phyloP scores from a whole-genome alignment of 352 stramenopile genomes.

The Globisporangium cystogenes region DNA sequence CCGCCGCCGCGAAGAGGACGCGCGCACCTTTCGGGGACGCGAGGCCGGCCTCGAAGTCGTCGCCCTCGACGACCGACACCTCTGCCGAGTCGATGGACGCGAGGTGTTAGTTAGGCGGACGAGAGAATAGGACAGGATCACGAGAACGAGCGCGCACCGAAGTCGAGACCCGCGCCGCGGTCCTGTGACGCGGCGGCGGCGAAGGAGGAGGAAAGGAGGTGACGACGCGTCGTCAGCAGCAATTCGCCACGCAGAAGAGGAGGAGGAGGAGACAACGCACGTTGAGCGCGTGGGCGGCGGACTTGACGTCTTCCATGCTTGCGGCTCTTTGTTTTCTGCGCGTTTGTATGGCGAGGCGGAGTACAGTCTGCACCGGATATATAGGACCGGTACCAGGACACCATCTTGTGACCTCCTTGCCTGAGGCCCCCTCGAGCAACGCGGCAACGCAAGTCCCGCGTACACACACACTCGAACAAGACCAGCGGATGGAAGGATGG shows the following conservation, averaged over 20 bases:
- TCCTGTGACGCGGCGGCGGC: constrained; percentile 27
- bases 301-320: constrained; percentile 38
- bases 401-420: background rate
- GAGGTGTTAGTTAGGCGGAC: background rate
- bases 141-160: too few relatives aligned
- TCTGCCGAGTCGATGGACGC: constrained; percentile 31
- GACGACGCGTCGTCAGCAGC: background rate
- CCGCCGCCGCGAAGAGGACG: background rate
- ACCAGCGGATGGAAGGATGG: too few relatives aligned
- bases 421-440: too few relatives aligned
- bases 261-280: constrained; percentile 13
- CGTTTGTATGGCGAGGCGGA: too few relatives aligned
- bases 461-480: too few relatives aligned
- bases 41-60: constrained; percentile 70
- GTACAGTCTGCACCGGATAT: background rate
- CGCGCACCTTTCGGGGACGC: constrained; percentile 68
- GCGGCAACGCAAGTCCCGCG: too few relatives aligned
- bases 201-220: background rate
- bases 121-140: too few relatives aligned
- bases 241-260: background rate
- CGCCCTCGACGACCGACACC: constrained; percentile 64
- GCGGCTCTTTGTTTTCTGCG: background rate
- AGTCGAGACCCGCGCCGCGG: constrained; percentile 58
- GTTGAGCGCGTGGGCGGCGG: constrained; percentile 34
- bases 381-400: background rate